Percentiles rank a stretch among this genome's conserved stretches.
These are phyloP conservation scores for Lepidopterella palustris DNA, from an alignment of 495 filamentous ascomycete genomes.

Conservation along the genomic window DNA sequence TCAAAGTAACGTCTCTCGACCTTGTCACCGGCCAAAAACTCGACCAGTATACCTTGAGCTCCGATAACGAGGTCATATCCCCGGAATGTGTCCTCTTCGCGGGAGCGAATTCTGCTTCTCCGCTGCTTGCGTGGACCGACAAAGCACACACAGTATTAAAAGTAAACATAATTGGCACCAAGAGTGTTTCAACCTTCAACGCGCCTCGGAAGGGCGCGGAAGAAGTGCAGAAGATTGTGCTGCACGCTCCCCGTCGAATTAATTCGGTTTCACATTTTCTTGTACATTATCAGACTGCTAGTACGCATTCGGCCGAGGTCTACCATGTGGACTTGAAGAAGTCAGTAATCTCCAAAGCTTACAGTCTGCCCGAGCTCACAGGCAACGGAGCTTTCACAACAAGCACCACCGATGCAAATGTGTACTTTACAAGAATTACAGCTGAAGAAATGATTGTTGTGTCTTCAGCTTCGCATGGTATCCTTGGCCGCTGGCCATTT, in stretches of 20 bases:
- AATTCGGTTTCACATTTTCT: conserved; percentile 73
- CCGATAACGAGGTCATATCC: conserved; percentile 64
- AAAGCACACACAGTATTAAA: conserved; percentile 59
- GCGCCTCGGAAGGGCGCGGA: conserved; percentile 49
- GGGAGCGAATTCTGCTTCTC: conserved; percentile 74
- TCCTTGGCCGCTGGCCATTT: conserved; percentile 66
- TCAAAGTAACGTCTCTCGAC: conserved; percentile 69
- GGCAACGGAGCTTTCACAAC: conserved; percentile 71
- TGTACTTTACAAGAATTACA: conserved; percentile 80
- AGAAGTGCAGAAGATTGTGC: conserved; percentile 56
- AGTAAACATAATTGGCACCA: conserved; percentile 74
- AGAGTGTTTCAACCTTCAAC: conserved; percentile 47
- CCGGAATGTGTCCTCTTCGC: conserved; percentile 69
- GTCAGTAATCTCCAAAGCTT: conserved; percentile 61
- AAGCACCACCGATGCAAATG: conserved; percentile 68
- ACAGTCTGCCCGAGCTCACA: conserved; percentile 60
- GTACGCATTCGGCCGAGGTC: conserved; percentile 73
- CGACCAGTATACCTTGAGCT: conserved; percentile 58
- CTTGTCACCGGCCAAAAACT: conserved; percentile 59
- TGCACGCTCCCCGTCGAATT: conserved; percentile 66
- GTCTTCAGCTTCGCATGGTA: conserved; percentile 68
- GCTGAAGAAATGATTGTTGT: conserved; percentile 62
- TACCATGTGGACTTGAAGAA: conserved; percentile 71
- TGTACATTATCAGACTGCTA: conserved; percentile 68
- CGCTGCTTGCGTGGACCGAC: conserved; percentile 79